Conservation (phyloP, 192 early-diverging fungal species). For the Kickxella alabastrina region DNA sequence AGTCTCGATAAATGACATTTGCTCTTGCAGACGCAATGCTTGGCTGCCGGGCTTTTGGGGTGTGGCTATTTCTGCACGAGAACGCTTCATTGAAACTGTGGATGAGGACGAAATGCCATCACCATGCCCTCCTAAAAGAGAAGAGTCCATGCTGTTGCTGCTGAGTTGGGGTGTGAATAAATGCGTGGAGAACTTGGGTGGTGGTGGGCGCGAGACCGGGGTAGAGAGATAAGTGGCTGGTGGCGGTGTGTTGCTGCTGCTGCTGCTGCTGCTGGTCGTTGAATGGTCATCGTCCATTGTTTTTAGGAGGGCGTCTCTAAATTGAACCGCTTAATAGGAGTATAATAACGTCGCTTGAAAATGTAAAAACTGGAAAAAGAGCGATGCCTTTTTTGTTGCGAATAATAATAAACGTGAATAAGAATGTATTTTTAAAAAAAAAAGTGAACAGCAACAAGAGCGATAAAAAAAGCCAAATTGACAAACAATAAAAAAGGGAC, state of each 20-base stretch:
- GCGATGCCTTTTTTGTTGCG: not conserved
- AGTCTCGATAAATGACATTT: slow-evolving; percentile 29
- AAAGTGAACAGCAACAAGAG: not conserved
- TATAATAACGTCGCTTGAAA: no score
- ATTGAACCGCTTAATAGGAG: no score
- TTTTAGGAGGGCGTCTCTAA: no score
- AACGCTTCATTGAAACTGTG: slow-evolving; percentile 24
- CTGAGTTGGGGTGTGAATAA: no score
- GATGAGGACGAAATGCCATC: no score
- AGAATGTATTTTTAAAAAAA: not conserved
- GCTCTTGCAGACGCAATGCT: slow-evolving; percentile 25
- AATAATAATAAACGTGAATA: not conserved
- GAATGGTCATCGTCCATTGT: not conserved
- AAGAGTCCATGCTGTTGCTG: not conserved
- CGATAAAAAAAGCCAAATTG: no score
- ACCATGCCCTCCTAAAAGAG: no score
- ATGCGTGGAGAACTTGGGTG: no score
- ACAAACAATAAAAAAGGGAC: not conserved
- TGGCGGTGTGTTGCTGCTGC: not conserved
- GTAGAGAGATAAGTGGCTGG: no score
- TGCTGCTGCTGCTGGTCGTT: not conserved
- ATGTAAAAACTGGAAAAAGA: no score
- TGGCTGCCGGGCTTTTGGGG: slow-evolving; percentile 26
- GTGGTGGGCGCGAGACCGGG: slow-evolving; percentile 2
- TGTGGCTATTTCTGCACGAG: slow-evolving; percentile 42